Percentiles rank a stretch among this genome's conserved stretches.
These are phyloP conservation scores for Suillus decipiens DNA, from an alignment of 768 basidiomycete species.

Conservation along the genomic window DNA sequence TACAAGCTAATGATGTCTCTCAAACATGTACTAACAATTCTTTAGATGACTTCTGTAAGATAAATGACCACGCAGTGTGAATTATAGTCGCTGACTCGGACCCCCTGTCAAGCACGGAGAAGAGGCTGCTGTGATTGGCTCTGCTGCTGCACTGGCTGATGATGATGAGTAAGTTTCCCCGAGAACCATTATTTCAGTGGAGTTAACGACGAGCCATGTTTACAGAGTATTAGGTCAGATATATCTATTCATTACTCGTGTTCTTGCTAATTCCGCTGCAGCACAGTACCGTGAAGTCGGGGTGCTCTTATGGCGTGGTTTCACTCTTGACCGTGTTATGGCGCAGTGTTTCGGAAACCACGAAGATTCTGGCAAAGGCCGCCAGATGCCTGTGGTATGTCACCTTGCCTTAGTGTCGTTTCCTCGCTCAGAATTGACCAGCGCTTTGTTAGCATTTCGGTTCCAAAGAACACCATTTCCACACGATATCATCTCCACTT, in stretches of 20 bases:
- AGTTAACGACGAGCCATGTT: constrained; percentile 13
- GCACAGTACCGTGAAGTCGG: constrained; percentile 95
- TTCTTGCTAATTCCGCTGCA: constrained; percentile 27
- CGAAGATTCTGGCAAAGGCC: constrained; percentile 83
- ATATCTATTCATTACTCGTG: neutral
- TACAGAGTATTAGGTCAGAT: constrained; percentile 69
- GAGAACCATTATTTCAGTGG: neutral
- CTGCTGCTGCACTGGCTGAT: constrained; percentile 78
- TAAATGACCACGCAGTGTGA: neutral
- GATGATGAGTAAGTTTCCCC: constrained; percentile 76
- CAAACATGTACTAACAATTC: neutral
- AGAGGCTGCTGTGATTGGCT: constrained; percentile 87
- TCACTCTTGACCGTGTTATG: constrained; percentile 79
- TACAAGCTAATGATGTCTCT: constrained; percentile 7
- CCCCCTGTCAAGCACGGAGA: constrained; percentile 67
- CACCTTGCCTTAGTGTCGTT: neutral
- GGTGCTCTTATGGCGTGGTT: constrained; percentile 87
- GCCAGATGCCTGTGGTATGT: constrained; percentile 91
- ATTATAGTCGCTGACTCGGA: constrained; percentile 9
- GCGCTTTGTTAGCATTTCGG: constrained; percentile 70
- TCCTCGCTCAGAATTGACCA: constrained; percentile 5
- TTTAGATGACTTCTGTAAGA: constrained; percentile 82
- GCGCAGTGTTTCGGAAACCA: constrained; percentile 89
- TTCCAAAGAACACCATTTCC: constrained; percentile 81
- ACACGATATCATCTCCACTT: constrained; percentile 91